Evolutionary conservation across 208 protist species (phyloP).

Genomic region (Trypanosoma boissoni): DNA sequence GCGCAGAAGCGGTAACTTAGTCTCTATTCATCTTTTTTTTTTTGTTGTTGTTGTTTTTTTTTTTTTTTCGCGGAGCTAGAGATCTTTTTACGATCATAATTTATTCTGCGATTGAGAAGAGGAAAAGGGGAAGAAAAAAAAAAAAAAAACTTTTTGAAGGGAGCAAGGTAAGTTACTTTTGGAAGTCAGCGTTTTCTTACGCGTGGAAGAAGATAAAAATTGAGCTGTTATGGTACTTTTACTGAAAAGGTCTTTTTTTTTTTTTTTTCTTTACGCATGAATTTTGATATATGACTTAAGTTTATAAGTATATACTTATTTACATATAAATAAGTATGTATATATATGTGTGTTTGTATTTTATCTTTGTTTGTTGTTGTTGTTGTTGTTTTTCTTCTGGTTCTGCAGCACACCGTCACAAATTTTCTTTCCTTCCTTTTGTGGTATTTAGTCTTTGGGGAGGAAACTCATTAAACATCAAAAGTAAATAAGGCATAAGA

Average conservation of each 20-base stretch:
- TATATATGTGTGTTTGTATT: slow-evolving; percentile 5
- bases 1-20: not conserved
- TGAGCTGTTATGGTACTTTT: too few species aligned
- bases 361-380: slow-evolving; percentile 6
- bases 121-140: slow-evolving; percentile 24
- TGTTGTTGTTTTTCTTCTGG: slow-evolving; percentile 2
- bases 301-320: too few species aligned
- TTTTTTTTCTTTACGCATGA: too few species aligned
- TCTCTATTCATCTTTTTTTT: not conserved
- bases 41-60: not conserved
- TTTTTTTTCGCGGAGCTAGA: not conserved
- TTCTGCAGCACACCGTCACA: too few species aligned
- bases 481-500: too few species aligned
- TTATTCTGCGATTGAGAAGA: slow-evolving; percentile 18
- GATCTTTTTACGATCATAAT: not conserved
- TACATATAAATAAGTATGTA: not conserved
- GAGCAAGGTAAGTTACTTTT: slow-evolving; percentile 6
- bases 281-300: too few species aligned
- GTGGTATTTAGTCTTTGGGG: too few species aligned
- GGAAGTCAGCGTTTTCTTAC: slow-evolving; percentile 4
- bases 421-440: too few species aligned
- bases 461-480: too few species aligned
- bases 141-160: slow-evolving; percentile 10
- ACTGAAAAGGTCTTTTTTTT: too few species aligned
- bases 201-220: too few species aligned